These are phyloP conservation scores for Cladosporium oxysporum DNA, from an alignment of 2,329 filamentous ascomycete species.

Conservation along the genomic window DNA sequence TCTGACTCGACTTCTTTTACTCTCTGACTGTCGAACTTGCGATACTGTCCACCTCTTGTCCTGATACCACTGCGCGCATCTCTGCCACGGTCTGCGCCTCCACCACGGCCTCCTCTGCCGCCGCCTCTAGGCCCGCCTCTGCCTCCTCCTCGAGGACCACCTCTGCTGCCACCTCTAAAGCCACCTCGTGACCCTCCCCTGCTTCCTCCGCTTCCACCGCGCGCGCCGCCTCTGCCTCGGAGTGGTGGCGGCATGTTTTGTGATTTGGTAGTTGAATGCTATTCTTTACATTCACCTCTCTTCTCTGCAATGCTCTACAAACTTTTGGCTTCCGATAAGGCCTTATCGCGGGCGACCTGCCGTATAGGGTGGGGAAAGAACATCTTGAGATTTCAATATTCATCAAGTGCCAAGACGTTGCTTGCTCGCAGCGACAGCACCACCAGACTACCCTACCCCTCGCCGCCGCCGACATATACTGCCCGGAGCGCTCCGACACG, in stretches of 20 bases:
- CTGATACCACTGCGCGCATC: conserved; percentile 37
- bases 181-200: conserved; percentile 23
- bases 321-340: conserved; percentile 3
- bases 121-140: conserved; percentile 30
- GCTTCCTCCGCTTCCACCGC: conserved; percentile 22
- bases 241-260: conserved; percentile 9
- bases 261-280: not conserved
- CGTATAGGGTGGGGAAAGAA: conserved; percentile 3
- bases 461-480: conserved; percentile 15
- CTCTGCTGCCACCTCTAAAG: conserved; percentile 22
- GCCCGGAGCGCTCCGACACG: conserved; percentile 25
- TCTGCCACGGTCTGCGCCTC: conserved; percentile 24
- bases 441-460: conserved; percentile 15
- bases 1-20: conserved; percentile 36
- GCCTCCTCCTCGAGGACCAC: conserved; percentile 28
- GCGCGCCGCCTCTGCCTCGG: conserved; percentile 8
- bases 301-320: conserved; percentile 4
- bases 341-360: conserved; percentile 8
- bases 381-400: not conserved
- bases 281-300: not conserved
- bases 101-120: conserved; percentile 26
- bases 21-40: conserved; percentile 39
- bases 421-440: conserved; percentile 10
- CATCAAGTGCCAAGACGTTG: conserved; percentile 20
- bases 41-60: conserved; percentile 34